Percentiles rank a stretch among this genome's conserved stretches.
Conservation (phyloP, 306 rosid genomes). For the Medicago arabica region DNA sequence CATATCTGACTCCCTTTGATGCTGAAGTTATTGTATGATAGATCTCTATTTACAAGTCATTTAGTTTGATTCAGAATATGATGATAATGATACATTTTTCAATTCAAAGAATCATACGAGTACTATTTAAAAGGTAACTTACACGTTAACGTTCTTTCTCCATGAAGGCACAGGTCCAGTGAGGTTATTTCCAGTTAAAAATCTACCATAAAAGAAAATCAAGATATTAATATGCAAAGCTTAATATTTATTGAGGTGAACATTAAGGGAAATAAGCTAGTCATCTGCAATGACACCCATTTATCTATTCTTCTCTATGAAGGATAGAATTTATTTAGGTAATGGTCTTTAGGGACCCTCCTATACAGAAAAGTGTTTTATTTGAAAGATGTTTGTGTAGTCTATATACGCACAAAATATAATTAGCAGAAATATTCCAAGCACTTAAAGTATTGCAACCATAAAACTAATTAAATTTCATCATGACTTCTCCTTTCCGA, state of each 20-base stretch:
- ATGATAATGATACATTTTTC: no score
- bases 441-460: not conserved
- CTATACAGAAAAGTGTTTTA: not conserved
- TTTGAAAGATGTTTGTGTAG: not conserved
- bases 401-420: not conserved
- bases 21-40: no score
- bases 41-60: no score
- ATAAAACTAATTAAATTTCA: no score
- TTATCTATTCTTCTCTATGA: no score
- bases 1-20: no score
- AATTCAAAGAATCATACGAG: not conserved
- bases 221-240: not conserved
- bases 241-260: not conserved
- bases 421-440: not conserved
- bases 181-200: conserved; percentile 77
- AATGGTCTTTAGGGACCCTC: not conserved
- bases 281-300: not conserved
- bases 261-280: not conserved
- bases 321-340: not conserved
- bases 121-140: conserved; percentile 41
- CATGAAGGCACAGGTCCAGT: conserved; percentile 60
- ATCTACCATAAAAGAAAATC: conserved; percentile 48
- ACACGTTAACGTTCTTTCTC: conserved; percentile 44
- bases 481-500: no score
- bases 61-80: no score